Conservation (phyloP, 305 asterid species). For the Vinca major region DNA sequence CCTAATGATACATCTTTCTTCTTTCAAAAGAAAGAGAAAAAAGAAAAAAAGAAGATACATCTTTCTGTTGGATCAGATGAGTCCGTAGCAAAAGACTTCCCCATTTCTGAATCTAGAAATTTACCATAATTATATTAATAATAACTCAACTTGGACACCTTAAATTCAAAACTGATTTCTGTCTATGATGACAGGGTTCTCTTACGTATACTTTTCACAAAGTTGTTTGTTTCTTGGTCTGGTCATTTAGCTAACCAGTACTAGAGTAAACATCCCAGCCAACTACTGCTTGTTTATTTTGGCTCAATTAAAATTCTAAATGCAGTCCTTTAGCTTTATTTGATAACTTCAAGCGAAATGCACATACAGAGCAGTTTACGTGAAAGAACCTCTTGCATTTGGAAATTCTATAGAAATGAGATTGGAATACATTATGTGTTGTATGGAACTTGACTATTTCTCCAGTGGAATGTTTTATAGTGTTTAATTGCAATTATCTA, state of each 20-base stretch:
- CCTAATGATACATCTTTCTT: neutral
- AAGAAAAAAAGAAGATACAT: neutral
- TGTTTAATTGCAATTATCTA: slow-evolving; percentile 12
- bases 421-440: neutral
- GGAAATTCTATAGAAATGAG: too few relatives aligned
- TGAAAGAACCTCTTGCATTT: neutral
- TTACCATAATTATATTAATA: neutral
- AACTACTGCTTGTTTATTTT: neutral
- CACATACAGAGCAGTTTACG: neutral
- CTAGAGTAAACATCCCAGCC: neutral
- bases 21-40: too few relatives aligned
- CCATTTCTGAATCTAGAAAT: slow-evolving; percentile 1
- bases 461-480: neutral
- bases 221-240: neutral
- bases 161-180: neutral
- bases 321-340: neutral
- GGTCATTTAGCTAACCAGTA: neutral
- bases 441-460: neutral
- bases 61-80: slow-evolving; percentile 5
- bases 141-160: neutral
- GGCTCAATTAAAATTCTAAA: neutral
- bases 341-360: neutral
- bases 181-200: neutral
- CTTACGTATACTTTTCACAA: neutral
- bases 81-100: neutral